Conservation (phyloP, 345 rosid genomes). For the Gossypium rotundifolium region DNA sequence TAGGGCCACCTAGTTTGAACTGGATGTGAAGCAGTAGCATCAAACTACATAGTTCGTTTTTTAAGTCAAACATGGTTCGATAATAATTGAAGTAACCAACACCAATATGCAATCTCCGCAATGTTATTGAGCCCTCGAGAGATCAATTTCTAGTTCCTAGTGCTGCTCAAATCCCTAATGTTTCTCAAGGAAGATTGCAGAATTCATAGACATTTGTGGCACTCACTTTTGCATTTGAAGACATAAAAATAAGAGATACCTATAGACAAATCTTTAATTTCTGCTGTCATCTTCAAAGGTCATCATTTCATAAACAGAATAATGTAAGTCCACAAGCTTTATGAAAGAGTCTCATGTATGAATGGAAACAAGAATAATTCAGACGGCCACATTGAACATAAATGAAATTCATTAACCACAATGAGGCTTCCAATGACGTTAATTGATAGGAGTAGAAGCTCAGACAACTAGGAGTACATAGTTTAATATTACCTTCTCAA, state of each 20-base stretch:
- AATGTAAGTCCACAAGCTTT: neutral
- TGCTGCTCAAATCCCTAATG: no score
- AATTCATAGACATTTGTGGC: neutral
- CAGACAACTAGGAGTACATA: neutral
- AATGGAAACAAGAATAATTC: neutral
- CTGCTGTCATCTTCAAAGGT: no score
- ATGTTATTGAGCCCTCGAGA: no score
- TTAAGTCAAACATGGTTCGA: neutral
- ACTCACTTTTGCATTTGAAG: neutral
- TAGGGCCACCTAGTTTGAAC: neutral
- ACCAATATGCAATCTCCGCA: neutral
- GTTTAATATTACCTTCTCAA: constrained; percentile 61
- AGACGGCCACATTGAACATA: neutral
- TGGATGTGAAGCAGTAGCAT: neutral
- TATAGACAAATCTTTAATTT: neutral
- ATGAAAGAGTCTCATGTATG: neutral
- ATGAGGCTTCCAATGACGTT: neutral
- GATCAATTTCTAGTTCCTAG: no score
- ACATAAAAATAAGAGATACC: neutral
- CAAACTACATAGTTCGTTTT: neutral
- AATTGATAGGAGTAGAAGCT: neutral
- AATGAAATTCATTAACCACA: neutral
- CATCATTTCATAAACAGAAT: no score
- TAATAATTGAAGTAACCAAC: neutral
- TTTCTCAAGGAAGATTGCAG: neutral